Evolutionary conservation across 129 eudicot genomes (phyloP), one percentile per base, ranked within the genome.

Genomic region (Arctium minus): DNA sequence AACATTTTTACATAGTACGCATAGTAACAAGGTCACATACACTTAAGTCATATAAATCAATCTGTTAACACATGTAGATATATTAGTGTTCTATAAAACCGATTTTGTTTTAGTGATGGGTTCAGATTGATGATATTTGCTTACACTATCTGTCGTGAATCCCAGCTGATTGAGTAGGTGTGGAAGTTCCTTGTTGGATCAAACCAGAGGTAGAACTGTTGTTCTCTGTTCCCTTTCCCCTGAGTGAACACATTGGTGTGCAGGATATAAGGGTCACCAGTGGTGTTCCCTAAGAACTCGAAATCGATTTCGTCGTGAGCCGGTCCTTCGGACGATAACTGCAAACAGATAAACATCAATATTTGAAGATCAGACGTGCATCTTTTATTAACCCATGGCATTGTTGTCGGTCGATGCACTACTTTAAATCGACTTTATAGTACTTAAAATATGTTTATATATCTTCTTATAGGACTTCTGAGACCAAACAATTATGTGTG

Each of bases 251-350:
- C 90, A 83, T 93, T 93, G 10, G 98, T 93, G 91, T 93, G 97
- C 22, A 93, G 82, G 32, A 85, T 93, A 74, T 93, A 93, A 22
- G 96, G 97, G 50, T 93, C 83, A 1, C 97, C 97, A 0, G 81
- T 83, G 0, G 81, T 74, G 56, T 93, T 93, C 35, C 97, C 98
- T 71, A 93, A 74, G 86, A 93, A 93, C 89, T 93, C 98, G 6
- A 91, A 93, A 83, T 93, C 98, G 11, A 93, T 93, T 85, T 93
- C 98, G 35, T 93, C 98, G 40, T 93, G 98, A 0, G 92, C 86
- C 7, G 94, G 86, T 67, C 96, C 96, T 73, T 89, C 81, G 0
- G 98, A 93, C 38, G 98, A 89, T 72, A 93, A 80, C 98, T 93
- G 89, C 84, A 86, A 10, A 80, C 29, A 74, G 5, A 67, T 72